Evolutionary conservation across 2,329 filamentous ascomycete genomes (phyloP).

Genomic region (Malbranchea cinnamomea): DNA sequence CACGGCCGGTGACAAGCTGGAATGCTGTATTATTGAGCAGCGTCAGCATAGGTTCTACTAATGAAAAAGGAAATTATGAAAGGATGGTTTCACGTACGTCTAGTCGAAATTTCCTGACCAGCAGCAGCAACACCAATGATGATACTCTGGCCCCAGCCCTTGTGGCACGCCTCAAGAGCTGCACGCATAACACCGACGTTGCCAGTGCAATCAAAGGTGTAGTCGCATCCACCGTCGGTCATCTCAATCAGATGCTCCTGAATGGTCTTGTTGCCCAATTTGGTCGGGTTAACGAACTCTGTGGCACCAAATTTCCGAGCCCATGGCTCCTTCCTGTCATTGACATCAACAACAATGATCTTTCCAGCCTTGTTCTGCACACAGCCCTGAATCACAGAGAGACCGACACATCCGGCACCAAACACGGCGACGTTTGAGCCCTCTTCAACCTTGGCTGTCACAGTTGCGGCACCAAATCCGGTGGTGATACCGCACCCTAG

Average conservation of each 20-base stretch:
- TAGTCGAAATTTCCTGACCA: constrained; percentile 85
- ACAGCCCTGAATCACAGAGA: constrained; percentile 88
- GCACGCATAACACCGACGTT: constrained; percentile 93
- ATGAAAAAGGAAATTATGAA: constrained; percentile 5
- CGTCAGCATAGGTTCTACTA: too few relatives aligned
- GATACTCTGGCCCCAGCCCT: constrained; percentile 97
- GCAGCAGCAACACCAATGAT: constrained; percentile 95
- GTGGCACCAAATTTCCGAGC: constrained; percentile 88
- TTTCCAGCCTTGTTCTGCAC: constrained; percentile 60
- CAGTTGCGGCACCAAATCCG: constrained; percentile 86
- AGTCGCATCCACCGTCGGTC: constrained; percentile 96
- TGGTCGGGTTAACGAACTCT: constrained; percentile 86
- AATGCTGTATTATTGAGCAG: constrained; percentile 55
- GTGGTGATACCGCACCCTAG: constrained; percentile 98
- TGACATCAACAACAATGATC: constrained; percentile 58
- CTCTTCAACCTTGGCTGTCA: constrained; percentile 83
- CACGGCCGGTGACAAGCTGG: constrained; percentile 93
- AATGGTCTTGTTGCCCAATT: constrained; percentile 60
- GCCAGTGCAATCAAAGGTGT: constrained; percentile 98
- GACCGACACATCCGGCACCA: constrained; percentile 86
- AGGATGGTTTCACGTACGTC: constrained; percentile 49
- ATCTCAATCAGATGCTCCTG: constrained; percentile 91
- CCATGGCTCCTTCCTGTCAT: constrained; percentile 85
- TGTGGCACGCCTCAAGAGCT: constrained; percentile 94
- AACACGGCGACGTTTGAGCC: constrained; percentile 85